Base-by-base conservation (phyloP, 2,329 filamentous ascomycete species). In the Trichophyton schoenleinii region DNA sequence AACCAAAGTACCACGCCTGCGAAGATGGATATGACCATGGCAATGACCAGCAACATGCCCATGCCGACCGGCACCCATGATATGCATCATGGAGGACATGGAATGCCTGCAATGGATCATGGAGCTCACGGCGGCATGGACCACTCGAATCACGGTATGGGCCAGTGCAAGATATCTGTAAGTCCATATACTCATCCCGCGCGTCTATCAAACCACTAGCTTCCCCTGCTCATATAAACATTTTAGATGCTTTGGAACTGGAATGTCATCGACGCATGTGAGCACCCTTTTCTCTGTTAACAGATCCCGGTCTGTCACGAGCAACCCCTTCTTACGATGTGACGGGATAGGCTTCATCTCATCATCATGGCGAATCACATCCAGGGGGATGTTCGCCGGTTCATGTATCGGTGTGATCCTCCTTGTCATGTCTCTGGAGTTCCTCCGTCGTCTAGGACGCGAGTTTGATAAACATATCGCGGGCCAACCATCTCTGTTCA, bases 161-260 rank as follows among this genome's bases (percentile, higher is more conserved):
- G 64, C 41, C 41, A 62, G 13, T 72, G 70, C 65, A 70, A 72
- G 63, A 70, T 72, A 48, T 70, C 69, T n/a, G 70, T 72, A 62
- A 38, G 70, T 34, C 44, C n/a, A 22, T 22, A 58, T 49, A 41
- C 38, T 8, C 25, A 25, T 15, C 46, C 13, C 22, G 9, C 9
- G 34, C 34, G 34, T 13, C 34, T 38, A 38, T 38, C 20, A 52
- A 15, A 52, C 46, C 20, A 4, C 31, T 42, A 15, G 44, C 44
- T 48, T 8, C 34, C 46, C 13, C 34, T 25, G 25, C 58, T 59
- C 36, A 59, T 38, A 48, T 62, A 38, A 28, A 58, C 31, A 46
- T 13, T 9, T 22, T 36, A 88, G 86, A 91, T 90, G 87, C 77
- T 89, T 46, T 89, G 87, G 86, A 91, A 90, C 72, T 89, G 86